Evolutionary conservation across 2,329 filamentous ascomycete genomes (phyloP).

Genomic region (Ophiostoma fasciatum): DNA sequence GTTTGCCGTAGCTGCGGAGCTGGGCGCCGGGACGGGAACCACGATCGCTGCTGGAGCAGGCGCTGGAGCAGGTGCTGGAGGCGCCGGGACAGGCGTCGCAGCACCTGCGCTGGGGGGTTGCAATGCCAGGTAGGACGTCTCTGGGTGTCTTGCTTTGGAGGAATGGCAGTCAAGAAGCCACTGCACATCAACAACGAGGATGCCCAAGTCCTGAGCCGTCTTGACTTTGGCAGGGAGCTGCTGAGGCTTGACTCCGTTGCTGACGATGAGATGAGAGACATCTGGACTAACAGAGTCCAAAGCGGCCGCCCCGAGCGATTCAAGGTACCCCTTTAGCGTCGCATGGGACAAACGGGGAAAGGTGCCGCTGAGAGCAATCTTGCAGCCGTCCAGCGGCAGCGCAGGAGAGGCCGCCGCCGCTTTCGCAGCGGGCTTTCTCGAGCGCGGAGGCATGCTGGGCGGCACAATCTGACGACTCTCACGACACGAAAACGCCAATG

Average conservation of each 20-base stretch:
- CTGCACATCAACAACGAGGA: constrained; percentile 41
- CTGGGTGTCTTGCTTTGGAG: constrained; percentile 24
- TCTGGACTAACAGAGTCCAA: constrained; percentile 31
- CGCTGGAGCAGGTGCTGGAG: neutral
- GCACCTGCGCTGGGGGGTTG: no score
- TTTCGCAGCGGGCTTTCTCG: no score
- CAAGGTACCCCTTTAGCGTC: constrained; percentile 30
- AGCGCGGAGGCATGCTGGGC: constrained; percentile 7
- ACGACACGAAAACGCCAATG: no score
- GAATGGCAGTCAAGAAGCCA: constrained; percentile 48
- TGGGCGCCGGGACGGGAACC: no score
- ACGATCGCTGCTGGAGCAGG: neutral
- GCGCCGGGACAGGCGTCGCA: neutral
- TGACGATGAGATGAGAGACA: constrained; percentile 43
- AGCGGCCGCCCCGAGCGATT: constrained; percentile 32
- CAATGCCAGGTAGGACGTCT: no score
- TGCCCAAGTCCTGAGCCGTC: constrained; percentile 27
- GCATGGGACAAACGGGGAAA: constrained; percentile 39
- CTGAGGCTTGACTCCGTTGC: constrained; percentile 36
- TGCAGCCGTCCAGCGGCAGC: constrained; percentile 29
- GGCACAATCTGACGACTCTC: no score
- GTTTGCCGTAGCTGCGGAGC: no score
- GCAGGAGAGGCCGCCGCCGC: neutral
- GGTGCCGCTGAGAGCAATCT: constrained; percentile 44
- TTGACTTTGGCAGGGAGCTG: constrained; percentile 36